Conservation (phyloP, 371 early-diverging fungal species). For the Mucor indicus region DNA sequence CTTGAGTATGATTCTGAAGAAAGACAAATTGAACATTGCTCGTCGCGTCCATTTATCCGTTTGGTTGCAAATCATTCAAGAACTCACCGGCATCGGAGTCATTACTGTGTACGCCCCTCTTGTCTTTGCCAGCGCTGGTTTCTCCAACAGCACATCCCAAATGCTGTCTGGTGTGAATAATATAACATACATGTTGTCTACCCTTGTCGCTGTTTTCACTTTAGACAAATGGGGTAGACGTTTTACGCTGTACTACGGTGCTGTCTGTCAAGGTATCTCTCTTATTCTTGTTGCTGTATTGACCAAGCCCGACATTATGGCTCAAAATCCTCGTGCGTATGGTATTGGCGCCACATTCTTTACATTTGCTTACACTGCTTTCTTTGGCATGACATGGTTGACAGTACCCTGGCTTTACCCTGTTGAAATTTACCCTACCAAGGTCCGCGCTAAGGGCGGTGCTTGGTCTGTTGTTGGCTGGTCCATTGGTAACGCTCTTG, state of each 20-base stretch:
- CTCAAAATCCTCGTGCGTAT: conserved; percentile 20
- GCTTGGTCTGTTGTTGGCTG: conserved; percentile 46
- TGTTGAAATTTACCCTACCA: conserved; percentile 36
- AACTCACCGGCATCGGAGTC: conserved; percentile 38
- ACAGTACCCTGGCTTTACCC: conserved; percentile 42
- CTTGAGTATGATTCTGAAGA: conserved; percentile 31
- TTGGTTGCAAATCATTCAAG: conserved; percentile 44
- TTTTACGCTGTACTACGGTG: conserved; percentile 37
- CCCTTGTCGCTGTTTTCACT: conserved; percentile 37
- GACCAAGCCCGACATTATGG: conserved; percentile 35
- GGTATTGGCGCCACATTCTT: conserved; percentile 36
- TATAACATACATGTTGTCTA: conserved; percentile 34
- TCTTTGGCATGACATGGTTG: conserved; percentile 44
- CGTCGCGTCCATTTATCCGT: conserved; percentile 43
- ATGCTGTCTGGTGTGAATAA: conserved; percentile 39
- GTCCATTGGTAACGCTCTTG: conserved; percentile 41
- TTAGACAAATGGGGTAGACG: conserved; percentile 38
- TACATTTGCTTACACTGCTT: conserved; percentile 32
- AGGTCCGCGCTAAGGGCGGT: conserved; percentile 40
- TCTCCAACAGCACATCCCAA: conserved; percentile 26
- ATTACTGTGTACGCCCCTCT: conserved; percentile 43
- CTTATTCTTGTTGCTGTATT: conserved; percentile 33
- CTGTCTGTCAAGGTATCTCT: conserved; percentile 35
- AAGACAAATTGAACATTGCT: conserved; percentile 34
- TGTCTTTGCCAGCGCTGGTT: conserved; percentile 32